Base-by-base conservation (phyloP, 78 protist species). In the Dictyostelium intermedium region DNA sequence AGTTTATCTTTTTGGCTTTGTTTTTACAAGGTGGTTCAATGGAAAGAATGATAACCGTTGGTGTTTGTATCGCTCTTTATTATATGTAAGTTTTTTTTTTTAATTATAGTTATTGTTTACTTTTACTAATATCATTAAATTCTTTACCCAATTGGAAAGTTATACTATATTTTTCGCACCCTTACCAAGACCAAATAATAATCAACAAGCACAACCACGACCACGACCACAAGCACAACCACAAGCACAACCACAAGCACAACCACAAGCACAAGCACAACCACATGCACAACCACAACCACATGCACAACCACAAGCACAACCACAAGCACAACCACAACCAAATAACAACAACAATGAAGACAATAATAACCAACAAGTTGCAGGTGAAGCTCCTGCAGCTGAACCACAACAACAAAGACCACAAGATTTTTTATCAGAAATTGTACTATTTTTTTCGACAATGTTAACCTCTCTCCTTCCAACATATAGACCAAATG, bases 1-100 rank as follows among this genome's bases (percentile, higher is more conserved):
- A 78, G 25, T 41, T 78, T 41, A 35, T 78, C 43, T 41, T 78
- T 35, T 78, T 78, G 25, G 45, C 45, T 11, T n/a, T 78, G 35
- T 78, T 78, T 41, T 41, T 78, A 25, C 83, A 78, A 78, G 83
- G 83, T 78, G 83, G 83, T 43, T 78, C 83, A 25, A 34, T 78
- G 25, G 83, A 78, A 20, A 78, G 83, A 78, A 78, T 41, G 35
- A 25, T 41, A 78, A 78, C 83, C 0, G n/a, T 78, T 41, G 83
- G 83, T 8, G 60, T n/a, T 78, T 35, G 63, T 9, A 78, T 78
- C 11, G 37, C 45, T 20, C 35, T 78, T 41, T 35, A 41, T 78
- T 78, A 78, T 41, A 41, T 35, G 83, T 78, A 78, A 41, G 60
- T 34, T 27, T 34, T 73, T 30, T 18, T 74, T 23, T 37, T 37